Evolutionary conservation across 2,329 filamentous ascomycete species (phyloP).

Genomic region (Chrysoporthe deuterocubensis): DNA sequence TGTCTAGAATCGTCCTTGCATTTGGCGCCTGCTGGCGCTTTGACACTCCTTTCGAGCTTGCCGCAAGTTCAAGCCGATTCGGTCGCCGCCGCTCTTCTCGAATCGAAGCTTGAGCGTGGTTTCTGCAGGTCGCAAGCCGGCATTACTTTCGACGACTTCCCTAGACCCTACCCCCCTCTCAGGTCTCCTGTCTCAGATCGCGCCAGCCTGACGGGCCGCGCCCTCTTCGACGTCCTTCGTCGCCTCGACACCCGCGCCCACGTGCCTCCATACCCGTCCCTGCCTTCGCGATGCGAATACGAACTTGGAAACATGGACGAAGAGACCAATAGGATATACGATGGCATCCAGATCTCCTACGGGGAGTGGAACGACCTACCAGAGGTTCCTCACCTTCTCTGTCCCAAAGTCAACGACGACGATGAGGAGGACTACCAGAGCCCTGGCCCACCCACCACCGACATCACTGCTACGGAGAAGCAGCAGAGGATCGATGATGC

Average conservation of each 20-base stretch:
- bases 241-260: neutral
- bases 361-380: slow-evolving; percentile 38
- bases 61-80: neutral
- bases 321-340: slow-evolving; percentile 33
- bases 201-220: neutral
- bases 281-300: slow-evolving; percentile 23
- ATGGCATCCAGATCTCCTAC: slow-evolving; percentile 35
- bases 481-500: slow-evolving; percentile 57
- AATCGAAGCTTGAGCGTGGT: neutral
- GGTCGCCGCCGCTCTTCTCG: neutral
- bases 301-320: slow-evolving; percentile 34
- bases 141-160: no score
- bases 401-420: slow-evolving; percentile 65
- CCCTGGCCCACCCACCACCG: slow-evolving; percentile 49
- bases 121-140: neutral
- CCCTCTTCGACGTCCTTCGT: neutral
- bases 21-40: neutral
- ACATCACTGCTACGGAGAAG: slow-evolving; percentile 56
- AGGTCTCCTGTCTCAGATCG: neutral
- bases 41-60: neutral
- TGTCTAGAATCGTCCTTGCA: neutral
- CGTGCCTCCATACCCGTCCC: neutral
- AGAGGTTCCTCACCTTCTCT: slow-evolving; percentile 66
- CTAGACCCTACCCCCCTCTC: no score
- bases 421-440: slow-evolving; percentile 69